These are phyloP conservation scores for Leishmania guyanensis DNA, from an alignment of 208 protist genomes.

Conservation along the genomic window DNA sequence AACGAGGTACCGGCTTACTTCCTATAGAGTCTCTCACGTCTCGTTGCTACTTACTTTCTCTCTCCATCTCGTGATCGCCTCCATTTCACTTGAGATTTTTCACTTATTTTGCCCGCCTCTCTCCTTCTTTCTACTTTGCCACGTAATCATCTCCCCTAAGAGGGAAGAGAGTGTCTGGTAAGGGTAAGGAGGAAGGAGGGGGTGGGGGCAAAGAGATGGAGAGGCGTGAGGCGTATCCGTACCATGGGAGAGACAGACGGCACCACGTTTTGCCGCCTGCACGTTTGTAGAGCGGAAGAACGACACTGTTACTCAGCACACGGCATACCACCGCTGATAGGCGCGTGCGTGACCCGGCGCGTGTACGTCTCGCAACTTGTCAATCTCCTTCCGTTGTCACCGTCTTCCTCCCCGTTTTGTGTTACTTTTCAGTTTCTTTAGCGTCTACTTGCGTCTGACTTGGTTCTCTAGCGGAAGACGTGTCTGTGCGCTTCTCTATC, in stretches of 20 bases:
- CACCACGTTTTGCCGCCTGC: background rate
- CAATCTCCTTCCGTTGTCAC: background rate
- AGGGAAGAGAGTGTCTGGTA: background rate
- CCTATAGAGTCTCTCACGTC: slow-evolving; percentile 34
- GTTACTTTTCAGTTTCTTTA: slow-evolving; percentile 6
- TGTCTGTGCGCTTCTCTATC: background rate
- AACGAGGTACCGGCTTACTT: slow-evolving; percentile 83
- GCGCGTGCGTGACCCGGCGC: background rate
- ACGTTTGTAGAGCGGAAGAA: background rate
- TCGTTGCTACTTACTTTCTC: background rate
- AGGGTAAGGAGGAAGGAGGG: background rate
- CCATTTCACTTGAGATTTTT: background rate
- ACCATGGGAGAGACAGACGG: background rate
- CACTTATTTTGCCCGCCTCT: background rate
- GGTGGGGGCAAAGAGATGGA: background rate
- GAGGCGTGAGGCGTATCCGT: background rate
- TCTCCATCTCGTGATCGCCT: background rate
- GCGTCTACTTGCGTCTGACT: background rate
- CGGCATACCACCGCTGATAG: background rate
- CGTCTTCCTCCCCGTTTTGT: background rate
- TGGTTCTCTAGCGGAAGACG: background rate
- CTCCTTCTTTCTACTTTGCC: background rate
- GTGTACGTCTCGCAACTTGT: background rate
- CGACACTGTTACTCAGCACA: background rate
- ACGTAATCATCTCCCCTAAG: background rate